phyloP scores from a whole-genome alignment of 1,284 basidiomycete species.

The Apiotrichum brassicae region DNA sequence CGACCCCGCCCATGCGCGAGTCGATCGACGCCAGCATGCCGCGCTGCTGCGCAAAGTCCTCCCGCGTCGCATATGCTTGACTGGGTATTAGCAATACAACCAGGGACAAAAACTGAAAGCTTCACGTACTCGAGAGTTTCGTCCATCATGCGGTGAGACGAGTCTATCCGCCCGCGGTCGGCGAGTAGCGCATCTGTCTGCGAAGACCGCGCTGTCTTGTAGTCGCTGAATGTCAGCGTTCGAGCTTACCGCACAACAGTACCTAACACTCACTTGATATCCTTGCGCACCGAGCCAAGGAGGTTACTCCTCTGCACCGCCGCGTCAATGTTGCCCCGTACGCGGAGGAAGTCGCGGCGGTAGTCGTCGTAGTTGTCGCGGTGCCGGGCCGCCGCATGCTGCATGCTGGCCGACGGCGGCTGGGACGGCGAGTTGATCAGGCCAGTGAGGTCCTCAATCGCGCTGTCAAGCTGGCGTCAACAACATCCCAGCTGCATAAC shows the following conservation, averaged over 20 bases:
- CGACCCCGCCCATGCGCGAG: slow-evolving; percentile 70
- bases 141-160: slow-evolving; percentile 90
- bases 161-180: slow-evolving; percentile 84
- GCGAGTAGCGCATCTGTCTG: slow-evolving; percentile 79
- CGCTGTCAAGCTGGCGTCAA: slow-evolving; percentile 64
- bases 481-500: neutral
- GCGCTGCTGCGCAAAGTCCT: slow-evolving; percentile 84
- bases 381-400: slow-evolving; percentile 83
- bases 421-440: slow-evolving; percentile 66
- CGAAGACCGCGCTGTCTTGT: slow-evolving; percentile 65
- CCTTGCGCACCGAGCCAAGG: slow-evolving; percentile 84
- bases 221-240: slow-evolving; percentile 48
- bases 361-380: slow-evolving; percentile 85
- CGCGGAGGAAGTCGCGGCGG: slow-evolving; percentile 70
- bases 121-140: slow-evolving; percentile 75
- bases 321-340: slow-evolving; percentile 73
- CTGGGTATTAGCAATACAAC: too few species aligned
- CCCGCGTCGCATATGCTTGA: slow-evolving; percentile 95
- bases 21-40: slow-evolving; percentile 68
- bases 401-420: slow-evolving; percentile 73
- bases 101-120: too few species aligned
- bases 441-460: slow-evolving; percentile 64
- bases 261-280: slow-evolving; percentile 68
- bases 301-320: slow-evolving; percentile 82
- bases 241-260: too few species aligned